Conservation (phyloP, 495 filamentous ascomycete species). For the Evernia prunastri region DNA sequence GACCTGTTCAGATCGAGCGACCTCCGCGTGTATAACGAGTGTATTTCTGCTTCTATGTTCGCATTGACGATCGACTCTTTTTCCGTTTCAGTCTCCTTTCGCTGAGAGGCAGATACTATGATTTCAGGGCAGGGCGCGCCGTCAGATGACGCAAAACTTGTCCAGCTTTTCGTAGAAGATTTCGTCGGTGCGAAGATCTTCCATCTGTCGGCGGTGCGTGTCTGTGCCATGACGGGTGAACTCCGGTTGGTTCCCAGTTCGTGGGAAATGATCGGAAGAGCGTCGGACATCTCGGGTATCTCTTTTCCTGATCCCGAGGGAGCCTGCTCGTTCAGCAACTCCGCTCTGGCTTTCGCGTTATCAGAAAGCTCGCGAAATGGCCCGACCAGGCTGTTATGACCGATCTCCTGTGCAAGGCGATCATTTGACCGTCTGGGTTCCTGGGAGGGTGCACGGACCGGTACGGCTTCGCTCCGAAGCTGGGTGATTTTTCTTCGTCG, state of each 20-base stretch:
- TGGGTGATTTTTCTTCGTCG: not conserved
- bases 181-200: slow-evolving; percentile 5
- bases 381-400: slow-evolving; percentile 6
- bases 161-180: slow-evolving; percentile 11
- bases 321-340: slow-evolving; percentile 13
- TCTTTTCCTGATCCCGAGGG: slow-evolving; percentile 18
- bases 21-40: not conserved
- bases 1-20: slow-evolving; percentile 9
- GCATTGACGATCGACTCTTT: not conserved
- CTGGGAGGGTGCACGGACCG: not conserved
- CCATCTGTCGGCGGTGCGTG: not conserved
- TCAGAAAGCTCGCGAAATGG: slow-evolving; percentile 17
- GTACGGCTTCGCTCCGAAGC: not conserved
- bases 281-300: slow-evolving; percentile 15
- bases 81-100: not conserved
- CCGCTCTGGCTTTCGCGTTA: slow-evolving; percentile 7
- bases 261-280: not conserved
- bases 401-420: slow-evolving; percentile 7
- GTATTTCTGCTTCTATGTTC: not conserved
- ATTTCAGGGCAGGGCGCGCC: slow-evolving; percentile 5
- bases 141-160: not conserved
- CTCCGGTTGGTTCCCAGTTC: slow-evolving; percentile 7
- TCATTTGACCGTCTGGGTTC: not conserved
- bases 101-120: slow-evolving; percentile 3
- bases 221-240: slow-evolving; percentile 1